Evolutionary conservation across 352 stramenopile genomes (phyloP).

Genomic region (Blastocystis hominis): DNA sequence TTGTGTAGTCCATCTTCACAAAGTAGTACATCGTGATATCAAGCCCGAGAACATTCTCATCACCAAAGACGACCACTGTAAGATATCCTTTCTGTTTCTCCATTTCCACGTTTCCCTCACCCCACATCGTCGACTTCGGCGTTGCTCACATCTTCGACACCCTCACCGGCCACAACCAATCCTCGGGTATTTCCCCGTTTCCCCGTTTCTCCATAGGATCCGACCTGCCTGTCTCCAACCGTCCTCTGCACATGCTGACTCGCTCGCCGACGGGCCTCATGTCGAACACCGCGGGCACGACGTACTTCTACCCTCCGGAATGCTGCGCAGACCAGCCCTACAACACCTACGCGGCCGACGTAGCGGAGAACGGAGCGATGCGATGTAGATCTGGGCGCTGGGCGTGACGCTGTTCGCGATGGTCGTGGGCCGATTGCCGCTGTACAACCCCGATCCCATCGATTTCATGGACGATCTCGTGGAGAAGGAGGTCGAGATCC

Average conservation of each 20-base stretch:
- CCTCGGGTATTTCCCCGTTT: neutral
- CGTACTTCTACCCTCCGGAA: conserved; percentile 69
- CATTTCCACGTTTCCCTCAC: neutral
- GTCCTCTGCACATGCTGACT: conserved; percentile 69
- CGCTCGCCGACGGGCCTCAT: conserved; percentile 65
- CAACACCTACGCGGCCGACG: conserved; percentile 74
- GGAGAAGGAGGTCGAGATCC: conserved; percentile 57
- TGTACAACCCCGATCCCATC: conserved; percentile 40
- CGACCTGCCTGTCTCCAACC: neutral
- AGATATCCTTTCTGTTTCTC: conserved; percentile 65
- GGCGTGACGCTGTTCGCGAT: conserved; percentile 80
- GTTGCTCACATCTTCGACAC: conserved; percentile 54
- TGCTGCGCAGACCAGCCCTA: conserved; percentile 71
- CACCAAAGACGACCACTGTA: conserved; percentile 71
- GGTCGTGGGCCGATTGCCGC: conserved; percentile 62
- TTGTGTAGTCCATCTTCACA: conserved; percentile 59
- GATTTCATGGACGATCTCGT: conserved; percentile 51
- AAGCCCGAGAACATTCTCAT: conserved; percentile 78
- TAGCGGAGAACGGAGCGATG: conserved; percentile 36
- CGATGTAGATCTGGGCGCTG: conserved; percentile 73
- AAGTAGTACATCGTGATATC: conserved; percentile 77
- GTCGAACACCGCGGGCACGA: conserved; percentile 49
- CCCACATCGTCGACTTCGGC: conserved; percentile 53
- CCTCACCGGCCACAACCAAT: neutral
- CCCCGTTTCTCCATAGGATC: neutral